These are phyloP conservation scores for Ophiocytium majus DNA, from an alignment of 352 stramenopile genomes.

Conservation along the genomic window DNA sequence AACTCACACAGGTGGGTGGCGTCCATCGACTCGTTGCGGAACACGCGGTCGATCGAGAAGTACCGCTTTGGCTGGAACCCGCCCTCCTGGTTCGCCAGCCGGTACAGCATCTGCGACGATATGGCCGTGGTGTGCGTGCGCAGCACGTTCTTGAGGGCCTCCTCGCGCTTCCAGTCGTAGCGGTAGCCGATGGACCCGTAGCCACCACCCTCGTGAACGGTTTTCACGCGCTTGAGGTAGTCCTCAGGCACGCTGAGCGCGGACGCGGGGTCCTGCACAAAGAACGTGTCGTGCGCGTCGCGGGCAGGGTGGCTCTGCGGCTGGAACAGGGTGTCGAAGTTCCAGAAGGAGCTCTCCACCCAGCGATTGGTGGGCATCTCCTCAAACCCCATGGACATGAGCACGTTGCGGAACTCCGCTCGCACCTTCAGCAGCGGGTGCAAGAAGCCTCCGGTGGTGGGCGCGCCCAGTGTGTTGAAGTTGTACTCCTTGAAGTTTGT, in stretches of 20 bases:
- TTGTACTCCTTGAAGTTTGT: slow-evolving; percentile 98
- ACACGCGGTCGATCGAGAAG: slow-evolving; percentile 99
- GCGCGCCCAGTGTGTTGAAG: slow-evolving; percentile 89
- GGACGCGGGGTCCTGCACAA: slow-evolving; percentile 85
- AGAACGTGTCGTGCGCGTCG: slow-evolving; percentile 99
- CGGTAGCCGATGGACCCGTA: slow-evolving; percentile 92
- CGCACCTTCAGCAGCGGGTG: slow-evolving; percentile 95
- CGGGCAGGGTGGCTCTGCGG: slow-evolving; percentile 96
- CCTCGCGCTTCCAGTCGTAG: slow-evolving; percentile 75
- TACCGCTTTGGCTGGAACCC: slow-evolving; percentile 96
- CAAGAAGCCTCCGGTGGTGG: slow-evolving; percentile 87
- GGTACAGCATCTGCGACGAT: slow-evolving; percentile 96
- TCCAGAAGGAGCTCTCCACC: slow-evolving; percentile 99
- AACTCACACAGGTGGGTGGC: slow-evolving; percentile 99
- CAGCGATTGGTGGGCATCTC: slow-evolving; percentile 99
- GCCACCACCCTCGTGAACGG: slow-evolving; percentile 96
- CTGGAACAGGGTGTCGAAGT: slow-evolving; percentile 99
- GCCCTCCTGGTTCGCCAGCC: slow-evolving; percentile 81
- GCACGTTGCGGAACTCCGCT: slow-evolving; percentile 96
- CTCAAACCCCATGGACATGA: slow-evolving; percentile 99
- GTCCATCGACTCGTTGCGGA: slow-evolving; percentile 99
- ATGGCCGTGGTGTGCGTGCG: slow-evolving; percentile 99
- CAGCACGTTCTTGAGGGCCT: slow-evolving; percentile 98
- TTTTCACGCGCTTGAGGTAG: slow-evolving; percentile 97
- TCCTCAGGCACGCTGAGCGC: slow-evolving; percentile 83